Conservation (phyloP, 1,284 basidiomycete species). For the Rhodotorula sp. region DNA sequence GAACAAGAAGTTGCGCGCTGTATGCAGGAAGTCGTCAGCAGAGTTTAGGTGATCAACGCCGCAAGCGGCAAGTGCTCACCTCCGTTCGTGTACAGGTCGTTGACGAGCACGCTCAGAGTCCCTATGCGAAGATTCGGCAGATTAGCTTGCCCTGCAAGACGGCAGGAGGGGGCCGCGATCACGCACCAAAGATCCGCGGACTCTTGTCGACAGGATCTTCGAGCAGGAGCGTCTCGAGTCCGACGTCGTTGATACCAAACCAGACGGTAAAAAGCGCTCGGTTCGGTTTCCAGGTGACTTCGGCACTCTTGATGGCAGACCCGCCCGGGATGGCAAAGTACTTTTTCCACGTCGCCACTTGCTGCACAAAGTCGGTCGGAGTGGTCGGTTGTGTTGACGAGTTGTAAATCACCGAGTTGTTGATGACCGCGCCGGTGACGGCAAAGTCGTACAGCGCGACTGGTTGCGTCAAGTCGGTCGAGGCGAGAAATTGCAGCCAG, state of each 20-base stretch:
- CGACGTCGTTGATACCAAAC: conserved; percentile 36
- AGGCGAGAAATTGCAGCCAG: conserved; percentile 9
- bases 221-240: background rate
- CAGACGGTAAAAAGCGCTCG: conserved; percentile 22
- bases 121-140: background rate
- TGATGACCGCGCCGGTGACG: conserved; percentile 14
- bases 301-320: background rate
- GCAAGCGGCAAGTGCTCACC: background rate
- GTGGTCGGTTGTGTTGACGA: background rate
- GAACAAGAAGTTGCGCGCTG: conserved; percentile 24
- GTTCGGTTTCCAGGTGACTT: conserved; percentile 7
- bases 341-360: conserved; percentile 5
- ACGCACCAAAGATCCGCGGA: conserved; percentile 9
- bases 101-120: background rate
- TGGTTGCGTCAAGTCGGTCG: background rate
- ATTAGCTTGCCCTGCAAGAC: background rate
- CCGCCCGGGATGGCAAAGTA: conserved; percentile 9
- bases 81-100: background rate
- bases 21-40: background rate
- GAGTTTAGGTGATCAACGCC: no score
- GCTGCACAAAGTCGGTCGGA: conserved; percentile 12
- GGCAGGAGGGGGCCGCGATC: background rate
- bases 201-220: background rate
- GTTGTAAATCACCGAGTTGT: conserved; percentile 8
- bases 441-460: conserved; percentile 25